These are phyloP conservation scores for Fusarium haematococcum DNA, from an alignment of 2,329 filamentous ascomycete genomes.

Conservation along the genomic window DNA sequence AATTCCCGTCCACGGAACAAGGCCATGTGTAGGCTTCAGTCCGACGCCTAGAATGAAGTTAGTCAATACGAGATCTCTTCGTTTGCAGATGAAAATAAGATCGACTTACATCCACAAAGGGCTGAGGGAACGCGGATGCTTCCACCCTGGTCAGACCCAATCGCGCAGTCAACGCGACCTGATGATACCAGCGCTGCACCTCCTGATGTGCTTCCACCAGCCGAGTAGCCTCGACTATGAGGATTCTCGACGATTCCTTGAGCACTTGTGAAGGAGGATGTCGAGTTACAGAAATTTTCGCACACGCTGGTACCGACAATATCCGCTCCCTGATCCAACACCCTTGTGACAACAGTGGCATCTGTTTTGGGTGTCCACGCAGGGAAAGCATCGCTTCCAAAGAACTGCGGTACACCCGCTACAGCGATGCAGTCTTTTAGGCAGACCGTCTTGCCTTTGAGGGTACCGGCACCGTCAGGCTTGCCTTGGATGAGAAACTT, in stretches of 20 bases:
- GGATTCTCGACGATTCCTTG: constrained; percentile 62
- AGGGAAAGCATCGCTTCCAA: constrained; percentile 62
- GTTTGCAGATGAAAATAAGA: no score
- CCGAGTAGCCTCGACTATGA: constrained; percentile 56
- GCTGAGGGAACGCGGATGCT: constrained; percentile 59
- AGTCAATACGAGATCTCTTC: not conserved
- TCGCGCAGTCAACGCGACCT: constrained; percentile 57
- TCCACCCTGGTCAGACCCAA: constrained; percentile 62
- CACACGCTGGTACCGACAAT: constrained; percentile 64
- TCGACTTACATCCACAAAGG: constrained; percentile 47
- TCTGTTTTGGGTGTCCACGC: constrained; percentile 65
- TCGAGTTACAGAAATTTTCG: constrained; percentile 65
- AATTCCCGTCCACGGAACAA: constrained; percentile 64
- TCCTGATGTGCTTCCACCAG: constrained; percentile 63
- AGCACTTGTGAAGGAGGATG: constrained; percentile 59
- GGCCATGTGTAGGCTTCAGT: constrained; percentile 63
- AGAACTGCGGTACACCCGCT: constrained; percentile 64
- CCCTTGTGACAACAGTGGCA: constrained; percentile 64
- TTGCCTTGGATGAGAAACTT: constrained; percentile 57
- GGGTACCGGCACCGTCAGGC: constrained; percentile 21
- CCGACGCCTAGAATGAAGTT: constrained; percentile 46
- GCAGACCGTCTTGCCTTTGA: constrained; percentile 60
- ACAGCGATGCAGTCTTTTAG: constrained; percentile 68
- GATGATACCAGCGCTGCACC: constrained; percentile 59
- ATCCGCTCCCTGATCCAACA: constrained; percentile 62